Conservation (phyloP, 2,329 filamentous ascomycete genomes). For the Xylariaceae sp. region DNA sequence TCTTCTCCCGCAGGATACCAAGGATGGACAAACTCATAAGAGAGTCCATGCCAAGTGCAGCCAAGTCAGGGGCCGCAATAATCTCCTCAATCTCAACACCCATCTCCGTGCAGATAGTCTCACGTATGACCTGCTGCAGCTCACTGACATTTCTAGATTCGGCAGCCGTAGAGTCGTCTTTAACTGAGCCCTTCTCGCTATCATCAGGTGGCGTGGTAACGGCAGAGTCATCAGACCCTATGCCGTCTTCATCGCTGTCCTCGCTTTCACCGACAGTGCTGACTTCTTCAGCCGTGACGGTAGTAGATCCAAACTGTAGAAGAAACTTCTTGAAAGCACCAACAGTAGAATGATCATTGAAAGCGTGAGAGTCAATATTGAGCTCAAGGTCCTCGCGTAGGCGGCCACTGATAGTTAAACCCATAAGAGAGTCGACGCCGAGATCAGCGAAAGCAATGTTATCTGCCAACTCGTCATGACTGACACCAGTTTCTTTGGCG, state of each 20-base stretch:
- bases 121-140: slow-evolving; percentile 62
- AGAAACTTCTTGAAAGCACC: slow-evolving; percentile 58
- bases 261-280: slow-evolving; percentile 43
- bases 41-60: slow-evolving; percentile 65
- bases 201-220: slow-evolving; percentile 62
- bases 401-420: slow-evolving; percentile 62
- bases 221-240: slow-evolving; percentile 56
- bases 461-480: slow-evolving; percentile 61
- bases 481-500: slow-evolving; percentile 62
- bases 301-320: slow-evolving; percentile 44
- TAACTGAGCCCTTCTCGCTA: slow-evolving; percentile 57
- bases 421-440: slow-evolving; percentile 68
- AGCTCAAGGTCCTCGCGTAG: slow-evolving; percentile 65
- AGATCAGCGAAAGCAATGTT: slow-evolving; percentile 63
- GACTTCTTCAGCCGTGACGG: slow-evolving; percentile 44
- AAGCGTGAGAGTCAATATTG: slow-evolving; percentile 59
- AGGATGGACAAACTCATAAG: slow-evolving; percentile 64
- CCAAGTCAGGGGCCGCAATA: slow-evolving; percentile 59
- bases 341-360: slow-evolving; percentile 62
- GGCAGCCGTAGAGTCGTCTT: slow-evolving; percentile 47
- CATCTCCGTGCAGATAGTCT: slow-evolving; percentile 75
- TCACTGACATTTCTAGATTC: slow-evolving; percentile 51
- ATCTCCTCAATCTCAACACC: slow-evolving; percentile 72
- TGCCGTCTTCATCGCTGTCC: slow-evolving; percentile 55
- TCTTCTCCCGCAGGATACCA: slow-evolving; percentile 61